Percentiles rank a stretch among this genome's conserved stretches.
Evolutionary conservation across 2,329 filamentous ascomycete species (phyloP).

Genomic region (Colletotrichum higginsianum): DNA sequence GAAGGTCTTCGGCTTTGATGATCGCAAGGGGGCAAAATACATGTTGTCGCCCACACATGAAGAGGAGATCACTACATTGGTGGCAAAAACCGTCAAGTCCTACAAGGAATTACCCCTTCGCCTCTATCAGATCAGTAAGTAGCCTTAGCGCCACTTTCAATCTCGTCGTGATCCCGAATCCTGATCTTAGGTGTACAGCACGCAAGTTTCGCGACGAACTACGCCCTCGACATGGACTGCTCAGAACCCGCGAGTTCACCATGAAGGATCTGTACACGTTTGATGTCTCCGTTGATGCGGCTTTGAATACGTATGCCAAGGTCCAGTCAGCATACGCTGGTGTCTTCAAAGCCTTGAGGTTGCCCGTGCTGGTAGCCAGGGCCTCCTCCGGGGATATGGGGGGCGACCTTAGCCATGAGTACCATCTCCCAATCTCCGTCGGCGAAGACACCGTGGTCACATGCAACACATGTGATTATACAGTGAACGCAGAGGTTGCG

Average conservation of each 20-base stretch:
- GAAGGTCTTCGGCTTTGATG: slow-evolving; percentile 84
- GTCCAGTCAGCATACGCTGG: slow-evolving; percentile 81
- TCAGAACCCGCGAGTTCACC: slow-evolving; percentile 90
- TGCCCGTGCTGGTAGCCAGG: slow-evolving; percentile 88
- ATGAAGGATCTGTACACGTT: slow-evolving; percentile 99
- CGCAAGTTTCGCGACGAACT: slow-evolving; percentile 96
- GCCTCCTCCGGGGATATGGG: slow-evolving; percentile 98
- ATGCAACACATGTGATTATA: slow-evolving; percentile 81
- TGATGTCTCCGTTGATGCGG: slow-evolving; percentile 77
- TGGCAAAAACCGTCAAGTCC: slow-evolving; percentile 80
- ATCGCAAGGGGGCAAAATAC: slow-evolving; percentile 82
- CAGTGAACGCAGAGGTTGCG: slow-evolving; percentile 91
- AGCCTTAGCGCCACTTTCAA: no score
- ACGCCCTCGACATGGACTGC: slow-evolving; percentile 87
- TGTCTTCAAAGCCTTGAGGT: slow-evolving; percentile 85
- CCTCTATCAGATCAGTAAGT: slow-evolving; percentile 88
- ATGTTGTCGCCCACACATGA: slow-evolving; percentile 95
- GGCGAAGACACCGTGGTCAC: slow-evolving; percentile 90
- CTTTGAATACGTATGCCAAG: slow-evolving; percentile 83
- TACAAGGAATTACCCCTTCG: slow-evolving; percentile 90
- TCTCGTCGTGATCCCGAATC: slow-evolving; percentile 1
- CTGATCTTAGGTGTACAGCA: slow-evolving; percentile 61
- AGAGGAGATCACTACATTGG: slow-evolving; percentile 91
- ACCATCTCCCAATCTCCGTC: slow-evolving; percentile 83
- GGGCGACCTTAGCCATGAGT: slow-evolving; percentile 93